Percentiles rank a stretch among this genome's conserved stretches.
phyloP scores from a whole-genome alignment of 768 basidiomycete genomes.

The Pleurotus djamor region DNA sequence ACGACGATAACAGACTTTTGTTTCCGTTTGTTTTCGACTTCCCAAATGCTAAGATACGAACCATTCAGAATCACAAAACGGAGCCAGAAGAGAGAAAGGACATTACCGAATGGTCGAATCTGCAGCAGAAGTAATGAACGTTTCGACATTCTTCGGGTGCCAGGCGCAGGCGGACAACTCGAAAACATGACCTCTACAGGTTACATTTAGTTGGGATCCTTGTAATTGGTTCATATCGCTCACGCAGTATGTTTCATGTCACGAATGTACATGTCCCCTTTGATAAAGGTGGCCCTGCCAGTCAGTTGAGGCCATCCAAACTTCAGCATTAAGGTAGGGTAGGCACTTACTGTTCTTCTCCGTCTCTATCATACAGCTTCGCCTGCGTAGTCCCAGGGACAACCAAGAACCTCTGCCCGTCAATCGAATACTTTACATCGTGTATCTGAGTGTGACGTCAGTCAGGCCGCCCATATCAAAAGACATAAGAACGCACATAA shows the following conservation, averaged over 20 bases:
- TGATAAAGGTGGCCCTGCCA: conserved; percentile 72
- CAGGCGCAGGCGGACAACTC: conserved; percentile 89
- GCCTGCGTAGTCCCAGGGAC: conserved; percentile 88
- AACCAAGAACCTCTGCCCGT: conserved; percentile 82
- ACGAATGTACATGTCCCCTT: conserved; percentile 97
- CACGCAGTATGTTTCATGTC: conserved; percentile 99
- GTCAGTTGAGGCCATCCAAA: conserved; percentile 49
- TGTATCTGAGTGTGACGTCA: conserved; percentile 58
- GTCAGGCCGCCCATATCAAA: conserved; percentile 7
- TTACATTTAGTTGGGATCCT: neutral
- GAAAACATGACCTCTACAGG: conserved; percentile 84
- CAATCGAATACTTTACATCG: conserved; percentile 86
- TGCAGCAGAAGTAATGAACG: conserved; percentile 91
- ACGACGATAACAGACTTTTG: conserved; percentile 96
- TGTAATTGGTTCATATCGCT: conserved; percentile 25
- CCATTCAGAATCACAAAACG: neutral
- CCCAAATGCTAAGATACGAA: conserved; percentile 75
- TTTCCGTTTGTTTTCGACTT: conserved; percentile 87
- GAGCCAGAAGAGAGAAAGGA: conserved; percentile 12
- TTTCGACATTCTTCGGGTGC: conserved; percentile 84
- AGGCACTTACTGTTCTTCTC: conserved; percentile 81
- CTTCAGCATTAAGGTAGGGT: conserved; percentile 12
- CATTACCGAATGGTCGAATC: conserved; percentile 90
- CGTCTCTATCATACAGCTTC: conserved; percentile 89
- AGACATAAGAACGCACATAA: conserved; percentile 50